Evolutionary conservation across 352 stramenopile species (phyloP), one percentile per base, ranked within the genome.

Genomic region (Peronospora destructor): DNA sequence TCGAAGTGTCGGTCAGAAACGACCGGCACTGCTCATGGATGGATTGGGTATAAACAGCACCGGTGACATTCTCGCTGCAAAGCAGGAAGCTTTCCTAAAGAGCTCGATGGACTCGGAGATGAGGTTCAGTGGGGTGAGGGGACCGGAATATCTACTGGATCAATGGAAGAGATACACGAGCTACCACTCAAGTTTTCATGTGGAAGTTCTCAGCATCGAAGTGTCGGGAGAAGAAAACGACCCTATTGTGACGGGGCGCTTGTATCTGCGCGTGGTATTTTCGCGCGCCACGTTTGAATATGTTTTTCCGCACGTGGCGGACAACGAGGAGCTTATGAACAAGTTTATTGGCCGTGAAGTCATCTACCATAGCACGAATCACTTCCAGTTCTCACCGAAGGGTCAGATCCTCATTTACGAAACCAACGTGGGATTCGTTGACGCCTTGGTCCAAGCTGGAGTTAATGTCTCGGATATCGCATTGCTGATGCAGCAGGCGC

Each of bases 281-380:
- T 85, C 72, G 12, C 56, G 45, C 6, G 60, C 56, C 1, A 86
- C 77, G 3, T 72, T 88, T 34, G 47, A 69, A 13, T 23, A 77
- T 29, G 52, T 88, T 13, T 88, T 85, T 48, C 77, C 76, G 7
- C 77, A 88, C 26, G 66, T 71, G 19, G 57, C 59, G 0, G n/a
- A 70, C 40, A 72, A 86, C 44, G 59, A 78, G 37, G 61, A 66
- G 43, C 64, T 66, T 16, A 38, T 64, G 2, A 48, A 48, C 28
- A 68, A 63, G 32, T 65, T 84, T 19, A 42, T 83, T 3, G 76
- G 75, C 9, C 64, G 59, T 11, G 52, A 78, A 12, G 59, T 88
- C 19, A 61, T 61, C 8, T 85, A 85, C 35, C 52, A 56, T 1
- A 64, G 64, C 10, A 49, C 77, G 19, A 87, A 84, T 49, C 64